Base-by-base conservation (phyloP, 2,329 filamentous ascomycete genomes). In the Colletotrichum sp. region DNA sequence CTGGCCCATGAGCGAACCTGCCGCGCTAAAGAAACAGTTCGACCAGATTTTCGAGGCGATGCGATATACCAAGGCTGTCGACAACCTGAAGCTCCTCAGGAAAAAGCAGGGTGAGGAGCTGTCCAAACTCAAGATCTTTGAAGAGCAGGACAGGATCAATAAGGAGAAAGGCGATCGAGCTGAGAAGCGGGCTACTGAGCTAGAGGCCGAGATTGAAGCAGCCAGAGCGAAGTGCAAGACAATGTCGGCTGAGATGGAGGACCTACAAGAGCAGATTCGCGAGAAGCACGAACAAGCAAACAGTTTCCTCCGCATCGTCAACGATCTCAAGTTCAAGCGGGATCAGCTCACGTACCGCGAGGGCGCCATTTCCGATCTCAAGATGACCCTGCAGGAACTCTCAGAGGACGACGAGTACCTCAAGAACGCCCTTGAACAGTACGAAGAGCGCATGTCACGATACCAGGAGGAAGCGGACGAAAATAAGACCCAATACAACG, bases 41-140 rank as follows among this genome's bases (percentile, higher is more conserved):
- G 97, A 99, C 82, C 95, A 98, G 83, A 99, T 99, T 13, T 99
- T 99, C 79, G 97, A 99, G 85, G 97, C 97, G 2, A 89, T 95
- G 85, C 98, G 98, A 83, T 99, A 99, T 85, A 98, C 96, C 39
- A 98, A 98, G 82, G 97, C 96, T 21, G 98, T 99, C 76, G 96
- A 98, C 62, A 98, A 98, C 83, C 94, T 99, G 83, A 98, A 98
- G 82, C 84, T 93, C 12, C 89, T 99, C 66, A 91, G 94, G 52
- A 99, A 99, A 86, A 94, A 93, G 78, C 93, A 98, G 79, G 94
- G 93, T 44, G 92, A 94, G 78, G 91, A 96, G 77, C 89, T 99
- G 12, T 90, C 88, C 18, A 91, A 93, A 76, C 90, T 94, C 73
- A 95, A 95, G 81, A 91, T 94, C 59, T 90, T 94, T 75, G 95